Conservation (phyloP, 164 flowering plant genomes). For the Taxillus chinensis region DNA sequence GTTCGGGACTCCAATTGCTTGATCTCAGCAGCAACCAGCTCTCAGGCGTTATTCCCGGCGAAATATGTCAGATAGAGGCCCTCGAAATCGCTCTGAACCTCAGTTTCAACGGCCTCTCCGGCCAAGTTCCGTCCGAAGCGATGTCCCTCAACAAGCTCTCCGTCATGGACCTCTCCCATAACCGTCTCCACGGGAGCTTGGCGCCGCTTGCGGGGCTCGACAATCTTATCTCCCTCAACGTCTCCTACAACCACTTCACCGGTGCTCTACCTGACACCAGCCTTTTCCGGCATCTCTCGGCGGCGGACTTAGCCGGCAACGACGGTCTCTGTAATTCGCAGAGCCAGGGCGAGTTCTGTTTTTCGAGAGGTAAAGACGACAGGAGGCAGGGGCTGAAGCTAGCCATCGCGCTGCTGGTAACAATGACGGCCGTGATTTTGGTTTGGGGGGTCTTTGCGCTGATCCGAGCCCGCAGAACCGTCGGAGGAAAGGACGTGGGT, state of each 20-base stretch:
- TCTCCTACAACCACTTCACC: slow-evolving; percentile 63
- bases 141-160: slow-evolving; percentile 53
- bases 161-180: slow-evolving; percentile 54
- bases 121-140: slow-evolving; percentile 55
- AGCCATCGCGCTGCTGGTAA: slow-evolving; percentile 47
- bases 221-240: slow-evolving; percentile 59
- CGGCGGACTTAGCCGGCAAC: slow-evolving; percentile 49
- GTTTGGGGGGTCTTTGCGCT: slow-evolving; percentile 49
- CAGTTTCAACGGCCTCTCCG: slow-evolving; percentile 54
- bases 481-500: slow-evolving; percentile 38
- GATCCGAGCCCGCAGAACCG: slow-evolving; percentile 33
- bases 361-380: slow-evolving; percentile 15
- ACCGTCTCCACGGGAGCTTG: slow-evolving; percentile 40
- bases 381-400: slow-evolving; percentile 35
- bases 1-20: slow-evolving; percentile 56
- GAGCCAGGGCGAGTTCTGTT: slow-evolving; percentile 35
- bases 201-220: slow-evolving; percentile 42
- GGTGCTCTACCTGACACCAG: slow-evolving; percentile 70
- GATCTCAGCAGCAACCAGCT: slow-evolving; percentile 63
- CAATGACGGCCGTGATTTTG: slow-evolving; percentile 38
- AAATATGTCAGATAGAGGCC: slow-evolving; percentile 37
- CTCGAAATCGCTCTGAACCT: slow-evolving; percentile 76
- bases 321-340: slow-evolving; percentile 34
- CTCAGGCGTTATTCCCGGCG: slow-evolving; percentile 44
- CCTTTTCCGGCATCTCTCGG: slow-evolving; percentile 56